Base-by-base conservation (phyloP, 2,329 filamentous ascomycete genomes). In the Sporothrix humicola region DNA sequence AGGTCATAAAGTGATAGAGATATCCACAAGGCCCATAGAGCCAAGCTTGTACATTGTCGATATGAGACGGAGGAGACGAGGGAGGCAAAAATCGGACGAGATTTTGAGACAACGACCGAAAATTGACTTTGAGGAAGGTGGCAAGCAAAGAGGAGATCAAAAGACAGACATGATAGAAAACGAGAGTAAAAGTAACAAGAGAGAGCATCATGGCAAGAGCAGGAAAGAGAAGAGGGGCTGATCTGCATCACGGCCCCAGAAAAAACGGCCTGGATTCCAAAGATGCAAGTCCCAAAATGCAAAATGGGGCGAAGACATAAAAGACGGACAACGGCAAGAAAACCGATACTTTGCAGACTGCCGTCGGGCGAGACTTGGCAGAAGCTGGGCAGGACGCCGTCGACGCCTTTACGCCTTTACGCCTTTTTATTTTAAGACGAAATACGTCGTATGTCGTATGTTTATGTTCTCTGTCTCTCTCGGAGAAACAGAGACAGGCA, bases 341-440 rank as follows among this genome's bases (percentile, higher is more conserved):
- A 2, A 37, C 31, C 31, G 7, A 37, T 37, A 5, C 31, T 37
- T 37, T 37, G 31, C 31, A 37, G 7, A 37, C 31, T 37, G 46
- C 61, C 42, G 42, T 42, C 42, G 61, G 42, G 42, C 61, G 42
- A 65, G 61, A 65, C 61, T 46, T 65, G 42, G 61, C 61, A 65
- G n/a, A 48, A 10, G 61, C 42, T 66, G 61, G 20, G 61, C 61
- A 15, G 42, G 20, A 37, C 31, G 31, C 31, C 31, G 3, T 37
- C 31, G 31, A 37, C 31, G 31, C 31, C 31, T 56, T 56, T 23
- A 7, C 8, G 3, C 20, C 7, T 5, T 56, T 56, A 26, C 23
- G 3, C 9, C 23, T 23, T 37, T 23, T 59, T 31, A 23, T 31
- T 20, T 37, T 17, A 8, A 9, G n/a, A 17, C 7, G 7, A 50